Evolutionary conservation across 2,329 filamentous ascomycete species (phyloP).

Genomic region (Penicillium sp.): DNA sequence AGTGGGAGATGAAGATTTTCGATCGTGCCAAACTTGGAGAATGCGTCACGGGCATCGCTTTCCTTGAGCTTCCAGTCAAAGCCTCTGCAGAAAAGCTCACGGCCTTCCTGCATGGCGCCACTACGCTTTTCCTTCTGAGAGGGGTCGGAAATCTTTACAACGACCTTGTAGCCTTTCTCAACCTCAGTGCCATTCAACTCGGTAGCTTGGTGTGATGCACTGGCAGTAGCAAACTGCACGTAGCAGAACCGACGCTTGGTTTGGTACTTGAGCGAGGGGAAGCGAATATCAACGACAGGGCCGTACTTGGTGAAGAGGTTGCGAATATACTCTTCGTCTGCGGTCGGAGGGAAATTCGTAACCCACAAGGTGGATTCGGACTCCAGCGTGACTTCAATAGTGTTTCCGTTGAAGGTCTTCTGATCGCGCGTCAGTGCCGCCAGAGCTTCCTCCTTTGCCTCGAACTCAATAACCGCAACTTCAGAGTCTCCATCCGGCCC

Average conservation of each 20-base stretch:
- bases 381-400: constrained; percentile 76
- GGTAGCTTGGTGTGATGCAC: constrained; percentile 73
- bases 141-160: constrained; percentile 86
- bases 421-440: constrained; percentile 81
- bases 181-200: constrained; percentile 73
- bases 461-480: constrained; percentile 84
- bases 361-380: constrained; percentile 84
- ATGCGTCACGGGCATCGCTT: constrained; percentile 71
- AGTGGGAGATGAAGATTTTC: constrained; percentile 73
- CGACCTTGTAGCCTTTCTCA: constrained; percentile 70
- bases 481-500: constrained; percentile 66
- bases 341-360: constrained; percentile 77
- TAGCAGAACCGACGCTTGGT: constrained; percentile 93
- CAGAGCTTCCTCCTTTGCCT: constrained; percentile 76
- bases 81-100: constrained; percentile 81
- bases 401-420: constrained; percentile 75
- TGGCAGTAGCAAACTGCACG: constrained; percentile 77
- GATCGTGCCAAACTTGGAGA: constrained; percentile 77
- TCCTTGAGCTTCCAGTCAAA: constrained; percentile 68
- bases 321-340: constrained; percentile 59
- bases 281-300: constrained; percentile 82
- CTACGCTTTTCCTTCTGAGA: constrained; percentile 75
- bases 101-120: constrained; percentile 82
- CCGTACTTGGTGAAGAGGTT: constrained; percentile 70
- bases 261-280: constrained; percentile 90